Evolutionary conservation across 2,329 filamentous ascomycete species (phyloP).

Genomic region (Emmonsiellopsis sp.): DNA sequence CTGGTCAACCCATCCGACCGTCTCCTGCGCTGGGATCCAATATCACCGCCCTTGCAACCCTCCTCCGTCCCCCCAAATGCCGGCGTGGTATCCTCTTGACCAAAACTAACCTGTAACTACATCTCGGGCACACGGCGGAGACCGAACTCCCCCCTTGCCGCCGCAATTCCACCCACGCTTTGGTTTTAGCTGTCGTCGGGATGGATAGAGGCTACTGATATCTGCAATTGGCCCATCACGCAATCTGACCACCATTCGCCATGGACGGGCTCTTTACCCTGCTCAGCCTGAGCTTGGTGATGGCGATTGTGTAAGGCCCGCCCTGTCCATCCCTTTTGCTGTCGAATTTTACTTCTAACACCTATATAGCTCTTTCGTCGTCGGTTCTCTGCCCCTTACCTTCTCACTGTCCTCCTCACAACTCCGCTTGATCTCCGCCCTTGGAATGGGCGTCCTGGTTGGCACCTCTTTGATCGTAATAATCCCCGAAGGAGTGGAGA

Average conservation of each 20-base stretch:
- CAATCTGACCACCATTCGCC: slow-evolving; percentile 25
- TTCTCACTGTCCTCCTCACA: slow-evolving; percentile 81
- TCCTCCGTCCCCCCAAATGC: too few species aligned
- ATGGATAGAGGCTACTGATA: slow-evolving; percentile 1
- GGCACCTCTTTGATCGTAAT: slow-evolving; percentile 95
- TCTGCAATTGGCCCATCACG: neutral
- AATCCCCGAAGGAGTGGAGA: slow-evolving; percentile 92
- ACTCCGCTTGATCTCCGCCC: slow-evolving; percentile 77
- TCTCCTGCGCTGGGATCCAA: too few species aligned
- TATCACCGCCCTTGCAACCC: too few species aligned
- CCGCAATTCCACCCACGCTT: neutral
- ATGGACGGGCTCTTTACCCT: slow-evolving; percentile 58
- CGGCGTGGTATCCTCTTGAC: neutral
- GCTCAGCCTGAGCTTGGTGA: slow-evolving; percentile 55
- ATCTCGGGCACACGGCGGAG: neutral
- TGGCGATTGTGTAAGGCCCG: slow-evolving; percentile 52
- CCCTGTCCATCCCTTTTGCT: slow-evolving; percentile 8
- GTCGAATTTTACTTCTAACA: neutral
- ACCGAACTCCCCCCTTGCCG: neutral
- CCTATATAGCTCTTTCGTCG: slow-evolving; percentile 72
- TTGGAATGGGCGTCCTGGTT: slow-evolving; percentile 88
- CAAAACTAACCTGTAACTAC: neutral
- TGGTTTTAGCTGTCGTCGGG: neutral
- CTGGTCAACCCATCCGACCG: too few species aligned
- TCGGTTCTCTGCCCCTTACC: slow-evolving; percentile 81